phyloP scores from a whole-genome alignment of 2,329 filamentous ascomycete species.

The Neophaeococcomyces mojaviensis region DNA sequence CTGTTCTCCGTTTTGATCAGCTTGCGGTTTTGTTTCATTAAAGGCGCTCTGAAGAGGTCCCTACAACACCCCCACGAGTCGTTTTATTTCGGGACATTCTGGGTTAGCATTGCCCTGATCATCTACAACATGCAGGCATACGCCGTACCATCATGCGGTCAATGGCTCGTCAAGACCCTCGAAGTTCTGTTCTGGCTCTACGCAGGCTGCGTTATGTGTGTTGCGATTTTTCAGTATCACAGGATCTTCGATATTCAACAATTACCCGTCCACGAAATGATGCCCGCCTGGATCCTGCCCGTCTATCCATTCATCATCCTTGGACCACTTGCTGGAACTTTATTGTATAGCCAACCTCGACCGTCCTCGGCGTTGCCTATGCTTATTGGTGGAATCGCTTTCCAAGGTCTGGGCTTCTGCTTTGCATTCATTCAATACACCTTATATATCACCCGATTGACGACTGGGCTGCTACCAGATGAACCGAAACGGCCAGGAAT shows the following conservation, averaged over 20 bases:
- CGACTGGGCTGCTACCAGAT: background rate
- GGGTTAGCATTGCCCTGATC: slow-evolving; percentile 59
- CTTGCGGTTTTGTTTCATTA: slow-evolving; percentile 54
- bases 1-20: slow-evolving; percentile 48
- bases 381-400: slow-evolving; percentile 57
- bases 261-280: slow-evolving; percentile 58
- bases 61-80: slow-evolving; percentile 58
- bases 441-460: slow-evolving; percentile 40
- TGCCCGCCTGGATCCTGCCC: slow-evolving; percentile 66
- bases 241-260: slow-evolving; percentile 54
- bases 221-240: slow-evolving; percentile 60
- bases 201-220: slow-evolving; percentile 47
- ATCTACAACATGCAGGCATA: slow-evolving; percentile 60
- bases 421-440: slow-evolving; percentile 64
- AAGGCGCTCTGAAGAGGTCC: slow-evolving; percentile 46
- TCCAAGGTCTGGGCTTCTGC: slow-evolving; percentile 61
- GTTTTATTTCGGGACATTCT: slow-evolving; percentile 66
- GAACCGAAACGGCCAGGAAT: slow-evolving; percentile 9
- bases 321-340: slow-evolving; percentile 61
- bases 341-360: slow-evolving; percentile 53
- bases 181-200: slow-evolving; percentile 65
- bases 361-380: slow-evolving; percentile 49
- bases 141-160: slow-evolving; percentile 50
- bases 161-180: slow-evolving; percentile 50
- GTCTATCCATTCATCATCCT: slow-evolving; percentile 69